phyloP scores from a whole-genome alignment of 306 rosid species.

The Dalbergia oliveri region DNA sequence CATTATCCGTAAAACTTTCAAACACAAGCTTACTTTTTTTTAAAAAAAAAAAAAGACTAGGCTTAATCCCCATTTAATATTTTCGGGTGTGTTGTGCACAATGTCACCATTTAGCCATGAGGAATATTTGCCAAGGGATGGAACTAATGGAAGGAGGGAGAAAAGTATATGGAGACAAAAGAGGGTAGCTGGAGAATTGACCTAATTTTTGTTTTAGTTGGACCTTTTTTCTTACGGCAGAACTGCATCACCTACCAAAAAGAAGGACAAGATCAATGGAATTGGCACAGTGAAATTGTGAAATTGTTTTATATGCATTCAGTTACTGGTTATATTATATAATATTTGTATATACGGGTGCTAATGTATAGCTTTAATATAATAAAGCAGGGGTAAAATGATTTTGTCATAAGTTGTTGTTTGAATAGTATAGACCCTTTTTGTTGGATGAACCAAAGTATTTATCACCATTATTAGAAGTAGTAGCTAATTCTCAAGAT shows the following conservation, averaged over 20 bases:
- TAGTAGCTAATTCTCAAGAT: too few species aligned
- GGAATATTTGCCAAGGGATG: background rate
- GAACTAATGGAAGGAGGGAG: background rate
- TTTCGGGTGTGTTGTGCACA: background rate
- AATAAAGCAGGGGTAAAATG: too few species aligned
- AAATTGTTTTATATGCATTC: background rate
- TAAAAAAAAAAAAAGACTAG: too few species aligned
- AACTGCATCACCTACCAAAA: background rate
- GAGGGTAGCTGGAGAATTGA: slow-evolving; percentile 35
- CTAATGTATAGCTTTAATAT: too few species aligned
- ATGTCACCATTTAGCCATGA: background rate
- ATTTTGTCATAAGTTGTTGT: too few species aligned
- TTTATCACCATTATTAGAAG: too few species aligned
- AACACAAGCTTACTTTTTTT: too few species aligned
- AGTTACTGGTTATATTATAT: too few species aligned
- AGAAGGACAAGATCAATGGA: background rate
- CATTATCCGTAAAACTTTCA: too few species aligned
- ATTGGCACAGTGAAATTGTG: background rate
- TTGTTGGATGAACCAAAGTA: too few species aligned
- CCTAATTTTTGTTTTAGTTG: slow-evolving; percentile 7
- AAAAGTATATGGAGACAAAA: slow-evolving; percentile 34
- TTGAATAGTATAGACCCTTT: too few species aligned
- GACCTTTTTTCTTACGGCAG: background rate
- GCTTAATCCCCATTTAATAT: background rate
- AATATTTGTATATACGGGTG: too few species aligned